These are phyloP conservation scores for Backusella sp. DNA, from an alignment of 192 early-diverging fungal species.

Conservation along the genomic window DNA sequence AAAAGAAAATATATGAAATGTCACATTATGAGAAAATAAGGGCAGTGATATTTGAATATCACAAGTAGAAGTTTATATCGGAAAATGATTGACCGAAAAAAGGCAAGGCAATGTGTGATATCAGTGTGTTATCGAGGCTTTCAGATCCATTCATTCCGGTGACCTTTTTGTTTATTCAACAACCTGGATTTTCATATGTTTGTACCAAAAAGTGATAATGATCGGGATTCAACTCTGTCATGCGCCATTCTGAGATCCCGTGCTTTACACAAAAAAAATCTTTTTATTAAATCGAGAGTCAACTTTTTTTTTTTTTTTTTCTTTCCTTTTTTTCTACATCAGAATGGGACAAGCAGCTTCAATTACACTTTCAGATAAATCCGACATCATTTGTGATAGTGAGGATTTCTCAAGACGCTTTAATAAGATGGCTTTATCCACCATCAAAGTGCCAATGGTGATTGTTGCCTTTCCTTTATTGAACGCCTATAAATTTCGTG, in stretches of 20 bases:
- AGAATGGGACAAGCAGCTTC: conserved; percentile 36
- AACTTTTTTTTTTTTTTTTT: neutral
- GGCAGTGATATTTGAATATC: neutral
- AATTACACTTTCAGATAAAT: conserved; percentile 19
- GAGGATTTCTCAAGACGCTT: conserved; percentile 29
- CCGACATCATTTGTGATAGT: conserved; percentile 25
- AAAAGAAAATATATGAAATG: neutral
- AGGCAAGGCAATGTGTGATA: neutral
- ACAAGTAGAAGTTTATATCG: neutral
- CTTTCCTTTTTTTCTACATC: neutral
- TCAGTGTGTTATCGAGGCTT: neutral
- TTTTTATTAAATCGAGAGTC: neutral
- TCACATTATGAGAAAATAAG: neutral
- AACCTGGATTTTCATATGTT: conserved; percentile 1
- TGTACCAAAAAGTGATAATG: neutral
- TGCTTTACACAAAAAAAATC: neutral
- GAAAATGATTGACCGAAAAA: neutral
- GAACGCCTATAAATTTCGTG: conserved; percentile 32
- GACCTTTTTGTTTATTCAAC: neutral
- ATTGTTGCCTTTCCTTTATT: conserved; percentile 38
- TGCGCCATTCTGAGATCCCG: neutral
- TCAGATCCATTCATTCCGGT: neutral
- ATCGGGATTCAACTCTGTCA: neutral
- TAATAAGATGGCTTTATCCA: conserved; percentile 30
- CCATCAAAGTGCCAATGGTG: conserved; percentile 33